Evolutionary conservation across 2,329 filamentous ascomycete genomes (phyloP).

Genomic region (Acarospora socialis): DNA sequence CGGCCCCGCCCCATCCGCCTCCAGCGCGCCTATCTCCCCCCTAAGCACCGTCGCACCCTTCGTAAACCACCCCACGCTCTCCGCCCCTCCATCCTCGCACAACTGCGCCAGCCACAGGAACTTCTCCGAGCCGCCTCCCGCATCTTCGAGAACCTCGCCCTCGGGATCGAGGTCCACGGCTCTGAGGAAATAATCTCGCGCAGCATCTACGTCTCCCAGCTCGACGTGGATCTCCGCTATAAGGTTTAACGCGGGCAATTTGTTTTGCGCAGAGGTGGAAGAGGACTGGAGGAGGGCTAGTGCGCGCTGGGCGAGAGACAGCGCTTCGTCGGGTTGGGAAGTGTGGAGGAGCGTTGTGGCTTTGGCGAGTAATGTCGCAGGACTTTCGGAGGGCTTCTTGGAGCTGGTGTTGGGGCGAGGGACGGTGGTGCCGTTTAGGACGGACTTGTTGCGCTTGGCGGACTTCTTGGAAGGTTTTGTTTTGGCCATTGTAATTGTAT

Average conservation of each 20-base stretch:
- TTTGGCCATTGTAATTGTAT: constrained; percentile 33
- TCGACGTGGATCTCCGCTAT: constrained; percentile 74
- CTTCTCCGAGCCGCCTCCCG: constrained; percentile 80
- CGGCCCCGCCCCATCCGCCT: constrained; percentile 31
- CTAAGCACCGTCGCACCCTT: constrained; percentile 59
- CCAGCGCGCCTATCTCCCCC: constrained; percentile 51
- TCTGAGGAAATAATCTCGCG: constrained; percentile 54
- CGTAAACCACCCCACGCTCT: constrained; percentile 54
- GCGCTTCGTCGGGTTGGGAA: constrained; percentile 42
- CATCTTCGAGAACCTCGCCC: constrained; percentile 52
- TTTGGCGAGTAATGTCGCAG: constrained; percentile 41
- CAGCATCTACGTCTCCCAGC: constrained; percentile 63
- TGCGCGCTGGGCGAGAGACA: constrained; percentile 39
- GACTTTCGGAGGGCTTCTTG: constrained; percentile 33
- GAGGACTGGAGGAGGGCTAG: constrained; percentile 30
- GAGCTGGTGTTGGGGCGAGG: constrained; percentile 16
- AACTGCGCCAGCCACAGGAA: constrained; percentile 91
- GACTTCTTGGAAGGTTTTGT: constrained; percentile 35
- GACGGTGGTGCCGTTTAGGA: constrained; percentile 25
- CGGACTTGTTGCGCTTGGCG: constrained; percentile 28
- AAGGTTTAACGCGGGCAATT: constrained; percentile 55
- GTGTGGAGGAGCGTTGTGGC: constrained; percentile 44
- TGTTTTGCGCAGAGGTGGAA: constrained; percentile 22
- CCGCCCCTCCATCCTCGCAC: constrained; percentile 53
- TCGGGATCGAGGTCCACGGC: constrained; percentile 66